These are phyloP conservation scores for Pseudogymnoascus sp. DNA, from an alignment of 2,329 filamentous ascomycete species.

Conservation along the genomic window DNA sequence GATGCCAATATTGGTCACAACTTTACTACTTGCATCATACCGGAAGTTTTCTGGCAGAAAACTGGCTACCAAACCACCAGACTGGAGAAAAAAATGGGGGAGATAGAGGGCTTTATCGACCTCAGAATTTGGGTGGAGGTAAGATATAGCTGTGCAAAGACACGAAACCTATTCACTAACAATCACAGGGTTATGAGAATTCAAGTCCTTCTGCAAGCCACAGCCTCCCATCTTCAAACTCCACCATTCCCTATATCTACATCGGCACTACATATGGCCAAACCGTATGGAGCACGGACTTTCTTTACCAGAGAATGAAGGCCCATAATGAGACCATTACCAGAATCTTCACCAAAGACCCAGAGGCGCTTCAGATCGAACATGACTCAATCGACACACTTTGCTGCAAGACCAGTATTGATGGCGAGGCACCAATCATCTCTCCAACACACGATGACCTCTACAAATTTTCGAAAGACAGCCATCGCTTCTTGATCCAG, in stretches of 20 bases:
- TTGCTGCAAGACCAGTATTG: not conserved
- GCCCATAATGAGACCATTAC: not conserved
- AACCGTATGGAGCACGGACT: conserved; percentile 1
- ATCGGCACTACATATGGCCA: conserved; percentile 2
- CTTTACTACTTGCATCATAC: not conserved
- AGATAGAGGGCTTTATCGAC: not conserved
- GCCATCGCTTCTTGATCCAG: not conserved
- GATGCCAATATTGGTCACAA: not conserved
- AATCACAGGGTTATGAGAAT: not conserved
- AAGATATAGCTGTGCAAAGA: not conserved
- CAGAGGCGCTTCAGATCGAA: not conserved
- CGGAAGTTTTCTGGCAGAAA: not conserved
- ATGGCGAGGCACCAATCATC: not conserved
- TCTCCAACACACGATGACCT: not conserved
- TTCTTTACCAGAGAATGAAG: not conserved
- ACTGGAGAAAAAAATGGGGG: not conserved
- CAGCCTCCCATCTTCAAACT: not conserved
- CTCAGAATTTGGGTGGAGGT: conserved; percentile 1
- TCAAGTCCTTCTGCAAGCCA: not conserved
- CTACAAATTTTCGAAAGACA: not conserved
- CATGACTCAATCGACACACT: not conserved
- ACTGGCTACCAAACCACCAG: not conserved
- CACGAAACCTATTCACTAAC: not conserved
- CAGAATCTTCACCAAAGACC: not conserved
- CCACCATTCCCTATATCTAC: not conserved